Percentiles rank a stretch among this genome's conserved stretches.
Conservation (phyloP, 2,329 filamentous ascomycete species). For the Venturia aucupariae region DNA sequence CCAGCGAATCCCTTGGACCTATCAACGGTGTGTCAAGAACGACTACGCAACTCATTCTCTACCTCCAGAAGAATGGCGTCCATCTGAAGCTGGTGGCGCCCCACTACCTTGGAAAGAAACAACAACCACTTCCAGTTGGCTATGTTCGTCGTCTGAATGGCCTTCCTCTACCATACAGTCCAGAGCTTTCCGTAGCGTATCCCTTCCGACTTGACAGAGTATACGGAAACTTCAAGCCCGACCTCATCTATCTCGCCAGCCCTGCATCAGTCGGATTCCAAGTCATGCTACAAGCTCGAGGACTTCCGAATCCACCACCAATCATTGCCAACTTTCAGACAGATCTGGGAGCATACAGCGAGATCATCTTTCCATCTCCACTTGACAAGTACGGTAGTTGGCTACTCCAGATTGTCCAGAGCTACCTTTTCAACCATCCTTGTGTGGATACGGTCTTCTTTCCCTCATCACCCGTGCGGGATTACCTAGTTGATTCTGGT, state of each 20-base stretch:
- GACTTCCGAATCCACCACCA: slow-evolving; percentile 47
- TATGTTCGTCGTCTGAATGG: slow-evolving; percentile 53
- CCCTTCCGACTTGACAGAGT: slow-evolving; percentile 56
- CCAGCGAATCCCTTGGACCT: slow-evolving; percentile 62
- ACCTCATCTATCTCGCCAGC: slow-evolving; percentile 61
- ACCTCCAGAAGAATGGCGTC: slow-evolving; percentile 54
- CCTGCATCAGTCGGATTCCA: slow-evolving; percentile 63
- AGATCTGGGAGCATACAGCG: slow-evolving; percentile 59
- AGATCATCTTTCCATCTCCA: slow-evolving; percentile 57
- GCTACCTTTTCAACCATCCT: slow-evolving; percentile 54
- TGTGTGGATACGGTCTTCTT: slow-evolving; percentile 61
- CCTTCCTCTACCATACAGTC: slow-evolving; percentile 61
- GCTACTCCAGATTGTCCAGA: slow-evolving; percentile 54
- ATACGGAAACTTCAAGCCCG: slow-evolving; percentile 53
- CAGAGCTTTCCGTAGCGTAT: slow-evolving; percentile 60
- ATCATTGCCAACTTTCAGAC: slow-evolving; percentile 64
- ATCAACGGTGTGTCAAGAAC: slow-evolving; percentile 67
- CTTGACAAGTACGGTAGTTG: slow-evolving; percentile 53
- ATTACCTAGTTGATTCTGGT: slow-evolving; percentile 50
- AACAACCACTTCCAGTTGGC: slow-evolving; percentile 26
- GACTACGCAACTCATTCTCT: slow-evolving; percentile 59
- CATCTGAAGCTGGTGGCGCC: slow-evolving; percentile 60
- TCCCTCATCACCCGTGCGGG: slow-evolving; percentile 52
- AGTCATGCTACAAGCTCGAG: slow-evolving; percentile 58
- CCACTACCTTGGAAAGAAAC: slow-evolving; percentile 40